A percentile compares a stretch with the other conserved stretches of the same genome.
These are phyloP conservation scores for thale cress (Arabidopsis thaliana) DNA, from an alignment of 345 rosid genomes.

Conservation along the genomic window DNA sequence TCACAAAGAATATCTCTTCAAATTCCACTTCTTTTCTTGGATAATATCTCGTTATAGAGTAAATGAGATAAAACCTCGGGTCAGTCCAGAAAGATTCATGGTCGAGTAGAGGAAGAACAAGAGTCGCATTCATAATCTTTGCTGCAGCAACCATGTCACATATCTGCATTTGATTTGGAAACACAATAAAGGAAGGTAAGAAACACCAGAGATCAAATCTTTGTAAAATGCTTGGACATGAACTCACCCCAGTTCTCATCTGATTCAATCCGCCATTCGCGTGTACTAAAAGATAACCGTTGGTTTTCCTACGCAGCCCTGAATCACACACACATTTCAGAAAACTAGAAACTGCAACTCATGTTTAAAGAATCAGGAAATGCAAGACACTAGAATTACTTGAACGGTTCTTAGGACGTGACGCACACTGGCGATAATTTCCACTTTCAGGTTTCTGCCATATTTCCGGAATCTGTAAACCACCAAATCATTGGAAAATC, in stretches of 20 bases:
- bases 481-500: neutral
- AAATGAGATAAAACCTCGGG: conserved; percentile 60
- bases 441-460: conserved; percentile 91
- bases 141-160: conserved; percentile 99
- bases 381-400: conserved; percentile 48
- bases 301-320: conserved; percentile 56
- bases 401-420: conserved; percentile 63
- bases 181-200: conserved; percentile 15
- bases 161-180: conserved; percentile 59
- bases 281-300: conserved; percentile 88
- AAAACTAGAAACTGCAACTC: neutral
- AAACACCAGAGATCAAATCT: conserved; percentile 8
- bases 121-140: conserved; percentile 93
- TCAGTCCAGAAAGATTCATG: conserved; percentile 98
- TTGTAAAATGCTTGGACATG: neutral
- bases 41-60: neutral
- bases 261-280: conserved; percentile 99
- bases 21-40: conserved; percentile 11
- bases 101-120: conserved; percentile 96
- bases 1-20: neutral
- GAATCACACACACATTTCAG: conserved; percentile 20
- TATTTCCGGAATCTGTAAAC: conserved; percentile 70
- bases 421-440: conserved; percentile 59
- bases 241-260: conserved; percentile 97
- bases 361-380: neutral